Evolutionary conservation across 225 moss, liverwort and hornwort species (phyloP), one percentile per base, ranked within the genome.

Genomic region (Sphagnum tenellum): DNA sequence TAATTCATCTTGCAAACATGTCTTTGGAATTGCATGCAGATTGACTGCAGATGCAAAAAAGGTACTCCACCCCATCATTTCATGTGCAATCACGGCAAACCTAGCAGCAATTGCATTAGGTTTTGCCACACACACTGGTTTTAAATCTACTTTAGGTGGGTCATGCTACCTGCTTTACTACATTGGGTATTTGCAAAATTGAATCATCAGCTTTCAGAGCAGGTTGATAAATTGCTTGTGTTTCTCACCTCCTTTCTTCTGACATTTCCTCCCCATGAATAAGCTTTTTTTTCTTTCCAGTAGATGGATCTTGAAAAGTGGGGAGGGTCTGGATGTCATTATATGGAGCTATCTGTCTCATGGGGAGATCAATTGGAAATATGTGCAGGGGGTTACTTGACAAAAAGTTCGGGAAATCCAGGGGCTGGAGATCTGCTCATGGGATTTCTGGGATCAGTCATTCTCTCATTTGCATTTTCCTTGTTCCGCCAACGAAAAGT

Each of bases 401-500:
- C 98, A 62, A 98, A 98, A 75, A 89, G 74, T 74, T 73, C 93
- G 51, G 89, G 81, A 64, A 89, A 89, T 67, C 93, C 89, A 54
- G 98, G 98, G 63, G 98, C 98, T 60, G 98, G 98, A 57, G 98
- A 98, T 66, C 52, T 93, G 71, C 80, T 89, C 70, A 98, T 98
- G 93, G 91, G 88, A 48, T 82, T 98, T 66, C 67, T 98, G 63
- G 98, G 98, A 71, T 86, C 98, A 11, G 93, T 98, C 46, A 98
- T 98, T 70, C 69, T 98, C 44, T 98, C 98, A 5, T 98, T 98
- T 68, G 98, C 98, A 13, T 98, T 98, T 67, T 98, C 98, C 3
- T 93, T 98, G 98, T 98, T 82, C 73, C 80, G 80, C 46, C 98
- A 98, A 79, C 81, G 98, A 73, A 89, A 93, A 89, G 98, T 98